phyloP scores from a whole-genome alignment of 1,284 basidiomycete genomes.

The Malassezia caprae region DNA sequence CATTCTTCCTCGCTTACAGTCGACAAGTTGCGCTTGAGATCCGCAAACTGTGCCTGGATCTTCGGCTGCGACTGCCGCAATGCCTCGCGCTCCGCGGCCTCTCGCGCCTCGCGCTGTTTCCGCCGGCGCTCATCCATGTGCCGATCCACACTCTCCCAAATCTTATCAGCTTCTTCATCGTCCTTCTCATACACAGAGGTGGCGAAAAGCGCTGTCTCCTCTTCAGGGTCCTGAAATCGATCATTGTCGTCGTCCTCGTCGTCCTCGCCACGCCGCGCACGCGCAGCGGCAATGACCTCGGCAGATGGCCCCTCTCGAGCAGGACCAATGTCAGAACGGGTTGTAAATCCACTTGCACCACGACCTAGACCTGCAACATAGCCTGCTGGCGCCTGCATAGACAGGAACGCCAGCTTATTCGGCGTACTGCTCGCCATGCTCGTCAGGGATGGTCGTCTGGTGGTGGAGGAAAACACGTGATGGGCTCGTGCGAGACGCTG shows the following conservation, averaged over 20 bases:
- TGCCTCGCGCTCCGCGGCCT: constrained; percentile 62
- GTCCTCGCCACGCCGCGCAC: constrained; percentile 19
- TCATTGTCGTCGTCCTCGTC: constrained; percentile 70
- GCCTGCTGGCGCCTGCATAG: constrained; percentile 41
- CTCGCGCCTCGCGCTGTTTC: constrained; percentile 69
- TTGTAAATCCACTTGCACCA: constrained; percentile 87
- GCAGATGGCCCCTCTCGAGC: constrained; percentile 86
- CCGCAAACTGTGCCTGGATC: constrained; percentile 84
- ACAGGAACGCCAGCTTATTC: constrained; percentile 39
- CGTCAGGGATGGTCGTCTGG: neutral
- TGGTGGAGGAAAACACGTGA: constrained; percentile 1
- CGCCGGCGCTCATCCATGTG: constrained; percentile 77
- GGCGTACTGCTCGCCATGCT: constrained; percentile 26
- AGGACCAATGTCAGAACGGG: constrained; percentile 95
- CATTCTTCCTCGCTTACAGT: constrained; percentile 82
- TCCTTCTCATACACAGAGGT: constrained; percentile 92
- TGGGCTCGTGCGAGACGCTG: constrained; percentile 4
- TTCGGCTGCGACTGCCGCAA: constrained; percentile 71
- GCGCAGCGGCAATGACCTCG: constrained; percentile 65
- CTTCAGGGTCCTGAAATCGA: constrained; percentile 90
- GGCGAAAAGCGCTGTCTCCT: constrained; percentile 89
- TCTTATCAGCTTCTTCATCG: constrained; percentile 91
- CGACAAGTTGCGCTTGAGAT: constrained; percentile 79
- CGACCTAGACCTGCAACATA: constrained; percentile 46
- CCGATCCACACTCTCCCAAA: constrained; percentile 80